A percentile compares a stretch with the other conserved stretches of the same genome.
Evolutionary conservation across 1,139 yeast species (phyloP).

Genomic region (Taphrina flavorubra): DNA sequence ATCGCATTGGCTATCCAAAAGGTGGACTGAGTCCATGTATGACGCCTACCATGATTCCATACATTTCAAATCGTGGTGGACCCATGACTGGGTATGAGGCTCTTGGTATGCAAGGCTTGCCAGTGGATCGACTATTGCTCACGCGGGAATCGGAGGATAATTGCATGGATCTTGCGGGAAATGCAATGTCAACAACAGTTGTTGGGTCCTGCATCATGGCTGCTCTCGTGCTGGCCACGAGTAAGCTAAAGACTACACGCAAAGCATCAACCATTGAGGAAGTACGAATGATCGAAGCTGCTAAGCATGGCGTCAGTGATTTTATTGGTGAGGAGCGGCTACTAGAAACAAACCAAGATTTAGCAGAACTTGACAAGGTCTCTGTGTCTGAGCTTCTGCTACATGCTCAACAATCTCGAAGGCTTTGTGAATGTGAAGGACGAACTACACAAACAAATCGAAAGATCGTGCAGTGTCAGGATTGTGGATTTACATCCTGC

Average conservation of each 20-base stretch:
- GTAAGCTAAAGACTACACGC: background rate
- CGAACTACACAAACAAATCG: conserved; percentile 17
- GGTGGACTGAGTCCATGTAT: conserved; percentile 41
- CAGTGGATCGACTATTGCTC: conserved; percentile 40
- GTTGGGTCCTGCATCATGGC: conserved; percentile 42
- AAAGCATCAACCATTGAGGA: background rate
- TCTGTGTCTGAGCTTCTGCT: conserved; percentile 18
- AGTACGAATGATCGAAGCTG: background rate
- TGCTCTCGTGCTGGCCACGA: conserved; percentile 32
- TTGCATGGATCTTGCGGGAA: conserved; percentile 41
- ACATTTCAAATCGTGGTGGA: conserved; percentile 43
- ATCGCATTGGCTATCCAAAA: conserved; percentile 36
- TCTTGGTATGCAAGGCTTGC: conserved; percentile 42
- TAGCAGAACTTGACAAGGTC: conserved; percentile 16
- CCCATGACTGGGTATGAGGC: conserved; percentile 43
- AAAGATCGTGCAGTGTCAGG: conserved; percentile 32
- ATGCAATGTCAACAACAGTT: conserved; percentile 43
- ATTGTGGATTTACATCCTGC: conserved; percentile 38
- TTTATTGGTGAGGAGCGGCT: conserved; percentile 36
- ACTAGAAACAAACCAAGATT: conserved; percentile 2
- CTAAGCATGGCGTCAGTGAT: background rate
- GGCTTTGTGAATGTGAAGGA: conserved; percentile 42
- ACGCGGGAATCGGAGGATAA: conserved; percentile 43
- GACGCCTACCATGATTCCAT: conserved; percentile 43
- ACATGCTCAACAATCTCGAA: conserved; percentile 23